Evolutionary conservation across 306 rosid species (phyloP).

Genomic region (Acacia melanoxylon): DNA sequence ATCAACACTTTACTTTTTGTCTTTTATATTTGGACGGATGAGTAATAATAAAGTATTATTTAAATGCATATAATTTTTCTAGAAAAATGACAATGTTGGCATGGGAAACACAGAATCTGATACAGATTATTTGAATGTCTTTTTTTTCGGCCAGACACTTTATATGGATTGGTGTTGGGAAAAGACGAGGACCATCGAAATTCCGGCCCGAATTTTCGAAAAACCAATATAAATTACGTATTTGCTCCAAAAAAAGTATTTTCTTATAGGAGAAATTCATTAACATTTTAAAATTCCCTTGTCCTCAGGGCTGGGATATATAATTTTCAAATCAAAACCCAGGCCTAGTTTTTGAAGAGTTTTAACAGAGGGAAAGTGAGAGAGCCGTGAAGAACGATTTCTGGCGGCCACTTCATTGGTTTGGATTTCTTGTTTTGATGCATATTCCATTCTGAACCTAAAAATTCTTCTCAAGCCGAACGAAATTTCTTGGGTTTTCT

Average conservation of each 20-base stretch:
- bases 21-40: too few species aligned
- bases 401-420: not conserved
- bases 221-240: not conserved
- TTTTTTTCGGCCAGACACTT: not conserved
- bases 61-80: too few species aligned
- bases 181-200: slow-evolving; percentile 29
- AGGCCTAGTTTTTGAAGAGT: not conserved
- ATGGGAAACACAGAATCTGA: not conserved
- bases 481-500: slow-evolving; percentile 34
- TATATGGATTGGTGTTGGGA: not conserved
- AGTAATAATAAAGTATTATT: too few species aligned
- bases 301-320: not conserved
- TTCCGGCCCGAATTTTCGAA: slow-evolving; percentile 38
- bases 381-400: not conserved
- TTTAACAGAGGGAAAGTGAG: not conserved
- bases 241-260: not conserved
- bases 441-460: slow-evolving; percentile 20
- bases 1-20: too few species aligned
- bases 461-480: slow-evolving; percentile 23
- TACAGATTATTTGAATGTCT: not conserved
- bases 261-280: not conserved
- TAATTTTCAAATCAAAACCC: not conserved
- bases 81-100: not conserved
- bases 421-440: slow-evolving; percentile 14
- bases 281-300: not conserved